phyloP scores from a whole-genome alignment of 371 early-diverging fungal genomes.

The Mortierella sp. region DNA sequence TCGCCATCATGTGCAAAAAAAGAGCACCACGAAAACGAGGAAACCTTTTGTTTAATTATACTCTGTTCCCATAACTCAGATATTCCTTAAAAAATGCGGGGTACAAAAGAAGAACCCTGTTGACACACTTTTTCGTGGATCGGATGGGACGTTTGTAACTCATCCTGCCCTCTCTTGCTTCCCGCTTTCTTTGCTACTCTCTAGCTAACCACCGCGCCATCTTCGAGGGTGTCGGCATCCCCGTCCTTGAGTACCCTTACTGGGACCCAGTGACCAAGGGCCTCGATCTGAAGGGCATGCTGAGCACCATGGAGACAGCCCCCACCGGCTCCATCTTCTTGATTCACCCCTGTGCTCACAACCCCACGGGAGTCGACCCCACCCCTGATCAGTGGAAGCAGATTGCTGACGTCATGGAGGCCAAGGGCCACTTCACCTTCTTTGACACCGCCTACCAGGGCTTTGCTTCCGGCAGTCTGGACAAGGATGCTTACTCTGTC shows the following conservation, averaged over 20 bases:
- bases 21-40: not conserved
- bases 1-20: not conserved
- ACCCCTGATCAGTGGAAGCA: slow-evolving; percentile 91
- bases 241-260: slow-evolving; percentile 88
- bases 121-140: not conserved
- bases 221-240: slow-evolving; percentile 85
- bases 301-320: slow-evolving; percentile 74
- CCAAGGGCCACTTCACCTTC: slow-evolving; percentile 87
- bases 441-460: slow-evolving; percentile 99
- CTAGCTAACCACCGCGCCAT: slow-evolving; percentile 90
- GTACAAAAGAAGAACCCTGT: not conserved
- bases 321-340: slow-evolving; percentile 83
- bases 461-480: slow-evolving; percentile 93
- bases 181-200: slow-evolving; percentile 7
- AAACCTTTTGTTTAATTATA: slow-evolving; percentile 1
- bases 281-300: slow-evolving; percentile 82
- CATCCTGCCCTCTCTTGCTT: not conserved
- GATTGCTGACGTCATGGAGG: slow-evolving; percentile 83
- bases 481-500: slow-evolving; percentile 91
- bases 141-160: too few relatives aligned
- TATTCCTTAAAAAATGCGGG: not conserved
- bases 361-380: slow-evolving; percentile 98
- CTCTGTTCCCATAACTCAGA: not conserved
- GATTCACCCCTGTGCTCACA: slow-evolving; percentile 94
- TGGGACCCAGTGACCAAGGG: slow-evolving; percentile 83